Evolutionary conservation across 768 basidiomycete genomes (phyloP).

Genomic region (Tricholoma matsutake): DNA sequence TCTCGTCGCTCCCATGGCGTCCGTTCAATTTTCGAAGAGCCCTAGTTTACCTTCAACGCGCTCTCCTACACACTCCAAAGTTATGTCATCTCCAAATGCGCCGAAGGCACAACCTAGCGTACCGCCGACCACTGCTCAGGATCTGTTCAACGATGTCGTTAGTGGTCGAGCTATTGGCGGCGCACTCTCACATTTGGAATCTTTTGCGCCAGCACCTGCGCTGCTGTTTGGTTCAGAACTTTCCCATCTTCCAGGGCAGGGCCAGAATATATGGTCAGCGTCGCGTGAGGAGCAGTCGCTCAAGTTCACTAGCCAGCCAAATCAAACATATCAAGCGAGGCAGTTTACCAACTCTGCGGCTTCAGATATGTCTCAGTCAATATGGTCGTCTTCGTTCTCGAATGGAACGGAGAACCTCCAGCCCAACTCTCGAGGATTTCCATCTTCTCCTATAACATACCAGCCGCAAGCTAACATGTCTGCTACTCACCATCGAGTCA

Average conservation of each 20-base stretch:
- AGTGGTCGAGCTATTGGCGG: constrained; percentile 26
- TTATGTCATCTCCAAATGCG: constrained; percentile 18
- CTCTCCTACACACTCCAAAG: constrained; percentile 30
- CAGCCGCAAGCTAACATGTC: constrained; percentile 10
- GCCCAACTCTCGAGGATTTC: constrained; percentile 19
- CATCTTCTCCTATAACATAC: constrained; percentile 10
- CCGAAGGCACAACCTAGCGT: constrained; percentile 8
- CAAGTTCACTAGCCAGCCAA: constrained; percentile 31
- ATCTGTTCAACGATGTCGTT: constrained; percentile 59
- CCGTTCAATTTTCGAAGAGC: constrained; percentile 30
- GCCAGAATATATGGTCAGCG: constrained; percentile 67
- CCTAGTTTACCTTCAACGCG: constrained; percentile 27
- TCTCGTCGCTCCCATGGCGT: constrained; percentile 32
- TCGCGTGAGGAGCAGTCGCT: constrained; percentile 46
- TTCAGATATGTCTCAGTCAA: constrained; percentile 31
- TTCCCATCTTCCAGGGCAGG: constrained; percentile 38
- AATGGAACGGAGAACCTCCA: constrained; percentile 30
- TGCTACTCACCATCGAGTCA: constrained; percentile 25
- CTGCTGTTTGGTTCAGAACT: constrained; percentile 53
- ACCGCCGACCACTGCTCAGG: constrained; percentile 58
- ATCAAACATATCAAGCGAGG: constrained; percentile 30
- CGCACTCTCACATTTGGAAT: constrained; percentile 19
- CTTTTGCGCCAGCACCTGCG: constrained; percentile 37
- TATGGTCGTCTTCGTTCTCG: constrained; percentile 34
- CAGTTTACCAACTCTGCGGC: constrained; percentile 21